Conservation (phyloP, 169 alveolate genomes). For the Plasmodium inui region DNA sequence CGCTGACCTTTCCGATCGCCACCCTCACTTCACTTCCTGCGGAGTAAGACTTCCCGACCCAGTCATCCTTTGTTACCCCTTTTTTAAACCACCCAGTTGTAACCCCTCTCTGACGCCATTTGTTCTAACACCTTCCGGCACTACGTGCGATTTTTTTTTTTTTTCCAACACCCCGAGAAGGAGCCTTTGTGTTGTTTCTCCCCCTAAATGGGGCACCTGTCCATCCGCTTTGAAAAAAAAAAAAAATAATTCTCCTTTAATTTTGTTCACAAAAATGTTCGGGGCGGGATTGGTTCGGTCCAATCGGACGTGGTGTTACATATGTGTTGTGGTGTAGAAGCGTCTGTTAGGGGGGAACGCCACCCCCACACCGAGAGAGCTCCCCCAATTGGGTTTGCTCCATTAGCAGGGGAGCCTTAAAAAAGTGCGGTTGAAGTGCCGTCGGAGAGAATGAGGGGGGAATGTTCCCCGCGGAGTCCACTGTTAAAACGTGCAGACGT, state of each 20-base stretch:
- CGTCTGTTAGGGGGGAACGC: background rate
- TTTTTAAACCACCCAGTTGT: background rate
- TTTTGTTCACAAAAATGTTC: background rate
- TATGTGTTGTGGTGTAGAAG: background rate
- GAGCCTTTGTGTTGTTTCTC: background rate
- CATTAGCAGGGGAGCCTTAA: background rate
- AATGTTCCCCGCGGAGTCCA: background rate
- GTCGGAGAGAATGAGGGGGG: background rate
- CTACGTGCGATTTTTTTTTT: background rate
- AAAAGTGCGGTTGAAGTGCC: background rate
- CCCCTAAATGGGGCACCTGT: background rate
- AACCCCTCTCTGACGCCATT: background rate
- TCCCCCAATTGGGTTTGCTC: background rate
- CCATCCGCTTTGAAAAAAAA: background rate
- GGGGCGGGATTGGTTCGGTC: background rate
- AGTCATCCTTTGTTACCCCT: background rate
- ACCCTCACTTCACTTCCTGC: background rate
- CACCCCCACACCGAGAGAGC: background rate
- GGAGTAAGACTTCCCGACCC: background rate
- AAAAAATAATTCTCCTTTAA: background rate
- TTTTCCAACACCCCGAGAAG: background rate
- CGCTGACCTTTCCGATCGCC: background rate
- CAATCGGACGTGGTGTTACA: background rate
- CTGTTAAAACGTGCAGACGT: background rate
- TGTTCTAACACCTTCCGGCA: background rate